A percentile compares a stretch with the other conserved stretches of the same genome.
Evolutionary conservation across 2,329 filamentous ascomycete genomes (phyloP).

Genomic region (Xylaria sp.): DNA sequence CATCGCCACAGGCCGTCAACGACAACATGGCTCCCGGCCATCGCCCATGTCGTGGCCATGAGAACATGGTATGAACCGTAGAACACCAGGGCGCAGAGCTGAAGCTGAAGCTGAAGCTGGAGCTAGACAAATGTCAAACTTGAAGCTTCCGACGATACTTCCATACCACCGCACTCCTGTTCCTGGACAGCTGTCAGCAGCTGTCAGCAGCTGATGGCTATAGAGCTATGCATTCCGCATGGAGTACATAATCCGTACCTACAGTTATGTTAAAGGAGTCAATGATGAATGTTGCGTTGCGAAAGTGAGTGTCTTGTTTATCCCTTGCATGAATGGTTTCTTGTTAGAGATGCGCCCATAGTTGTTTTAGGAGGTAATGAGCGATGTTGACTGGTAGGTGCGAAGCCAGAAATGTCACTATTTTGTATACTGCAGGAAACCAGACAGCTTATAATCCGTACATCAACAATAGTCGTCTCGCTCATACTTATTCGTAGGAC

Average conservation of each 20-base stretch:
- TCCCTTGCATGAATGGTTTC: too few species aligned
- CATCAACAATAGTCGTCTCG: too few species aligned
- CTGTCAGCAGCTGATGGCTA: background rate
- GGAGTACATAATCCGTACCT: background rate
- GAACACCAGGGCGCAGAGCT: background rate
- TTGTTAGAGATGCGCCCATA: too few species aligned
- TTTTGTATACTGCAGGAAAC: too few species aligned
- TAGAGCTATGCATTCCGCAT: too few species aligned
- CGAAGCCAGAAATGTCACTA: too few species aligned
- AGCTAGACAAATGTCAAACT: background rate
- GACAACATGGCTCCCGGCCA: constrained; percentile 37
- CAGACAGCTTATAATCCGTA: too few species aligned
- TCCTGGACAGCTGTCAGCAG: background rate
- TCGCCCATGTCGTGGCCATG: constrained; percentile 21
- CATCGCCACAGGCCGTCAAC: constrained; percentile 60
- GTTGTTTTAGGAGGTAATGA: too few species aligned
- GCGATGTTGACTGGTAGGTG: too few species aligned
- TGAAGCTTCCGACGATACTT: background rate
- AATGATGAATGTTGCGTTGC: too few species aligned
- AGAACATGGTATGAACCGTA: background rate
- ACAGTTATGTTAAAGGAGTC: background rate
- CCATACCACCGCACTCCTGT: background rate
- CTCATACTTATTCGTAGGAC: too few species aligned
- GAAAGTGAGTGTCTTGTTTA: too few species aligned
- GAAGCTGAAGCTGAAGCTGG: background rate